These are phyloP conservation scores for Dryas alaskensis DNA, from an alignment of 306 rosid species.

Conservation along the genomic window DNA sequence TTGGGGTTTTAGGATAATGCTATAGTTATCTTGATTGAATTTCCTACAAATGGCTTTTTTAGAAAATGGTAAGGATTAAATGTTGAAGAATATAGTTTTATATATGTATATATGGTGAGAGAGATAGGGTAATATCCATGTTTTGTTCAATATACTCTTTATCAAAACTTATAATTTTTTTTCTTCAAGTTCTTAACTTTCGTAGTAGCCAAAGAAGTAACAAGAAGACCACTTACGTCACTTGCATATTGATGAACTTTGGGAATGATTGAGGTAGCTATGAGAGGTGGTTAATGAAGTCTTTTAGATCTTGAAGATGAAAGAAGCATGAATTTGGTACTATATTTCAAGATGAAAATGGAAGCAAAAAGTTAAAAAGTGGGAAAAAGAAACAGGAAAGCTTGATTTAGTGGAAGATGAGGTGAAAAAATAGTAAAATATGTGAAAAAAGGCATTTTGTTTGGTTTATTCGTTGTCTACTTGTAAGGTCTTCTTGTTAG, in stretches of 20 bases:
- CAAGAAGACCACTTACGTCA: not conserved
- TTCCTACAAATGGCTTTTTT: not conserved
- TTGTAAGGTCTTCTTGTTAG: not conserved
- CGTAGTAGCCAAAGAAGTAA: not conserved
- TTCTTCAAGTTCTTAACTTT: not conserved
- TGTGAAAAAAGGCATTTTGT: not conserved
- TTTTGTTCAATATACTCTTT: too few species aligned
- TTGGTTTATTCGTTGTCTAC: not conserved
- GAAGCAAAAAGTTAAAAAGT: not conserved
- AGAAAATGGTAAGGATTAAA: not conserved
- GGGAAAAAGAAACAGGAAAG: not conserved
- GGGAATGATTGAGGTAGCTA: not conserved
- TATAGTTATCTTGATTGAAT: not conserved
- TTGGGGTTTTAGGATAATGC: constrained; percentile 3
- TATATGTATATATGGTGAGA: not conserved
- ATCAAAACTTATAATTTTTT: too few species aligned
- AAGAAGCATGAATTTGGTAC: not conserved
- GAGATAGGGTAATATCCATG: too few species aligned
- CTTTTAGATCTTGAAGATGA: not conserved
- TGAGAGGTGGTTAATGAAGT: not conserved
- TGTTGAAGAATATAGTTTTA: not conserved
- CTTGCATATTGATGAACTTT: not conserved
- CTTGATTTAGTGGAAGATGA: not conserved
- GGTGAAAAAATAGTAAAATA: not conserved
- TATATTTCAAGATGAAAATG: not conserved